Conservation (phyloP, 345 rosid genomes). For the Turritis glabra region DNA sequence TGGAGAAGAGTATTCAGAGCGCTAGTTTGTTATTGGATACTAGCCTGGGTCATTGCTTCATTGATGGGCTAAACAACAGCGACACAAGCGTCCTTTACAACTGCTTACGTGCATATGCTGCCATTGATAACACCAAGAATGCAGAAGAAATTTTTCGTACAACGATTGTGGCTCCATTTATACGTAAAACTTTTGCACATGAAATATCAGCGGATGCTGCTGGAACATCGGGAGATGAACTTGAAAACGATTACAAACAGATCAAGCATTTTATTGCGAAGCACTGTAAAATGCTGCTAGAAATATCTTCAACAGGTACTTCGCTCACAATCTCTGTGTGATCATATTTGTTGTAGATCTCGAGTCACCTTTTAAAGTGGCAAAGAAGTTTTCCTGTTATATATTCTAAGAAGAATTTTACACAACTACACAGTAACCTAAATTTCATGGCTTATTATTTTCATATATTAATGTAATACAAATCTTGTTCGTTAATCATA, state of each 20-base stretch:
- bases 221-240: slow-evolving; percentile 65
- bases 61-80: slow-evolving; percentile 80
- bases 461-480: neutral
- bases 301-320: slow-evolving; percentile 79
- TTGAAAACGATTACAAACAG: slow-evolving; percentile 72
- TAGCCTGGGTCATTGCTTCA: slow-evolving; percentile 92
- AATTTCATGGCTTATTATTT: neutral
- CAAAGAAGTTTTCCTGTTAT: slow-evolving; percentile 2
- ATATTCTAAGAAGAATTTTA: neutral
- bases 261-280: slow-evolving; percentile 60
- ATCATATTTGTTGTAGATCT: neutral
- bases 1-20: slow-evolving; percentile 95
- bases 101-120: slow-evolving; percentile 96
- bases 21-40: slow-evolving; percentile 86
- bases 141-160: slow-evolving; percentile 89
- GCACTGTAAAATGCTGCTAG: slow-evolving; percentile 78
- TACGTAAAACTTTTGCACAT: slow-evolving; percentile 62
- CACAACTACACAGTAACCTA: neutral
- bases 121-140: slow-evolving; percentile 69
- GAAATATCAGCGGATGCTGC: slow-evolving; percentile 50
- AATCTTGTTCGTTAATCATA: neutral
- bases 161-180: slow-evolving; percentile 67
- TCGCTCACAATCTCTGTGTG: neutral
- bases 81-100: slow-evolving; percentile 87
- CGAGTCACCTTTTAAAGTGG: neutral